Evolutionary conservation across 257 asterid species (phyloP).

Genomic region (Osmanthus fragrans): DNA sequence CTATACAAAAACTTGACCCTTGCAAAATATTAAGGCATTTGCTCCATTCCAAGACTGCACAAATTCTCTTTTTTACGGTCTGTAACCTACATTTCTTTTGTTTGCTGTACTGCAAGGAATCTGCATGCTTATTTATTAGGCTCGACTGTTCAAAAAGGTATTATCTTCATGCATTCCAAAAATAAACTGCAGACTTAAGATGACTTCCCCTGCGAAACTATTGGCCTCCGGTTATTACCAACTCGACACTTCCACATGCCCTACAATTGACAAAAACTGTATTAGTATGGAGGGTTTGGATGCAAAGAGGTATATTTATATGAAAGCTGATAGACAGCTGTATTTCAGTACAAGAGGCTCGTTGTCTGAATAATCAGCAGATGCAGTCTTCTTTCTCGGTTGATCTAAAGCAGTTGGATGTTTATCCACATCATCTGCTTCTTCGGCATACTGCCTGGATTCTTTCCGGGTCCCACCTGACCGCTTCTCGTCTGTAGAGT

Average conservation of each 20-base stretch:
- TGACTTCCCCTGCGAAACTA: slow-evolving; percentile 11
- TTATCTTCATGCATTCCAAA: not conserved
- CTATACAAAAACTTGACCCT: slow-evolving; percentile 30
- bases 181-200: slow-evolving; percentile 13
- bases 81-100: slow-evolving; percentile 15
- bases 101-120: slow-evolving; percentile 26
- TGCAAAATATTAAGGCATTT: slow-evolving; percentile 21
- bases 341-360: slow-evolving; percentile 75
- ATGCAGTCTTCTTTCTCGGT: slow-evolving; percentile 30
- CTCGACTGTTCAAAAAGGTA: not conserved
- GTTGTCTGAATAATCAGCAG: slow-evolving; percentile 56
- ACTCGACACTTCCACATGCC: slow-evolving; percentile 72
- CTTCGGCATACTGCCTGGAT: slow-evolving; percentile 41
- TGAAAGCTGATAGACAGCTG: not conserved
- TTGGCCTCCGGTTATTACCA: slow-evolving; percentile 43
- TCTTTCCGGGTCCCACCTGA: slow-evolving; percentile 43
- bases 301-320: not conserved
- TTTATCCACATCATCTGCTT: slow-evolving; percentile 28
- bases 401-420: slow-evolving; percentile 24
- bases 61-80: not conserved
- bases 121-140: not conserved
- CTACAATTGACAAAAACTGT: slow-evolving; percentile 44
- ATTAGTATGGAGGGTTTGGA: slow-evolving; percentile 13
- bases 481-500: slow-evolving; percentile 52
- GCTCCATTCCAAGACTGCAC: slow-evolving; percentile 20